Evolutionary conservation across 192 early-diverging fungal genomes (phyloP).

Genomic region (Coemansia sp.): DNA sequence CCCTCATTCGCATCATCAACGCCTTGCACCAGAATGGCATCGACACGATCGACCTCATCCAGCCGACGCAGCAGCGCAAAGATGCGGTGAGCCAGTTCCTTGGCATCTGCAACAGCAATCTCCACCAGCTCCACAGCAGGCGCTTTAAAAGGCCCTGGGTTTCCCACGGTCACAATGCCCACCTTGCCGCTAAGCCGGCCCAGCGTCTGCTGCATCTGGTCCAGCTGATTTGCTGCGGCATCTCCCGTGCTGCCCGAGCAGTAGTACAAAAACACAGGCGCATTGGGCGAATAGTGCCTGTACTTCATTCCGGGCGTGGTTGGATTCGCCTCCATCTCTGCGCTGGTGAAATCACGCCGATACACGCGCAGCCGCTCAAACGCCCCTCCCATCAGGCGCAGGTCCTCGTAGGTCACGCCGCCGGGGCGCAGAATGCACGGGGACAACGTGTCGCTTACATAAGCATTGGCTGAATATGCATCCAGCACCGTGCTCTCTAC

Average conservation of each 20-base stretch:
- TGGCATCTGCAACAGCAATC: conserved; percentile 48
- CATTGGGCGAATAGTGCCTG: conserved; percentile 92
- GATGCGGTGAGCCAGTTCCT: conserved; percentile 73
- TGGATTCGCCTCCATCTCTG: conserved; percentile 69
- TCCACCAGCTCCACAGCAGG: conserved; percentile 13
- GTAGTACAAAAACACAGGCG: conserved; percentile 75
- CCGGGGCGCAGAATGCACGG: conserved; percentile 91
- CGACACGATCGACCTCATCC: conserved; percentile 63
- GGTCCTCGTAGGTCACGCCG: conserved; percentile 80
- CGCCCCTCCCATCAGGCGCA: conserved; percentile 57
- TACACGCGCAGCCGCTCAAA: conserved; percentile 74
- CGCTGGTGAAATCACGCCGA: conserved; percentile 70
- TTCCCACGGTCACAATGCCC: conserved; percentile 17
- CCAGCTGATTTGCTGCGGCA: conserved; percentile 1
- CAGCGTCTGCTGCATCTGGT: conserved; percentile 20
- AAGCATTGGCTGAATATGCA: conserved; percentile 41
- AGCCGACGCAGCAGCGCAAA: conserved; percentile 77
- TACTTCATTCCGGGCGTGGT: conserved; percentile 99
- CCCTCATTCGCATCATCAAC: conserved; percentile 82
- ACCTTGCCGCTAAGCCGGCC: neutral
- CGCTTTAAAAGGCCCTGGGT: neutral
- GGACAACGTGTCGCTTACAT: conserved; percentile 15
- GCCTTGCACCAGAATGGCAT: conserved; percentile 88
- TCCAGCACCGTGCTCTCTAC: conserved; percentile 95
- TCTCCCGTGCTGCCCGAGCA: conserved; percentile 4